Conservation (phyloP, 2,329 filamentous ascomycete species). For the Raffaelea deltoideospora region DNA sequence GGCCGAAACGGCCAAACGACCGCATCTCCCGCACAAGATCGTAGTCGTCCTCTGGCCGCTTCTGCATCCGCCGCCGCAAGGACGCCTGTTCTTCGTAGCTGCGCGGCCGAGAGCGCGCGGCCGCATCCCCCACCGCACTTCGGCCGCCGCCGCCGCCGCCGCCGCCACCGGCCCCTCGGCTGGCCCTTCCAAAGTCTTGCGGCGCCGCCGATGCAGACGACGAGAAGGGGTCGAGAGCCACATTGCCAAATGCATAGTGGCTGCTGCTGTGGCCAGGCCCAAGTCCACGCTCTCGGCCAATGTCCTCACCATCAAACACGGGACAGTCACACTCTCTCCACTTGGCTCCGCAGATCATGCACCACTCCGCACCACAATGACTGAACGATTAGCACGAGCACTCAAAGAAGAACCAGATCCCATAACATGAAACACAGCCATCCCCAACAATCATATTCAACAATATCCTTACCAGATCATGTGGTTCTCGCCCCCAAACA, state of each 20-base stretch:
- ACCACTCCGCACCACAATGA: constrained; percentile 71
- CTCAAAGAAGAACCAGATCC: constrained; percentile 8
- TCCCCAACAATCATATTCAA: not conserved
- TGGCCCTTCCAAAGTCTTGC: constrained; percentile 14
- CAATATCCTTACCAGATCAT: constrained; percentile 57
- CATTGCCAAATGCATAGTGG: constrained; percentile 24
- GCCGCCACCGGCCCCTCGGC: constrained; percentile 1
- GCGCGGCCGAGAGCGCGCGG: constrained; percentile 15
- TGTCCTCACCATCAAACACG: constrained; percentile 50
- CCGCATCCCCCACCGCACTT: too few species aligned
- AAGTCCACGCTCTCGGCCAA: too few species aligned
- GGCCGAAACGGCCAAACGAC: too few species aligned
- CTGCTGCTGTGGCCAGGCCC: constrained; percentile 37
- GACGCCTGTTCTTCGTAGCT: constrained; percentile 33
- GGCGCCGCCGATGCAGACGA: constrained; percentile 11
- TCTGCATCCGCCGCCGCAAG: constrained; percentile 21
- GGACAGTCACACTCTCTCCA: constrained; percentile 79
- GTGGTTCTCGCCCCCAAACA: constrained; percentile 74
- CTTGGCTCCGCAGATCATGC: constrained; percentile 66
- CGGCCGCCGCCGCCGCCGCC: too few species aligned
- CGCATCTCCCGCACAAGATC: too few species aligned
- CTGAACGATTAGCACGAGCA: constrained; percentile 15
- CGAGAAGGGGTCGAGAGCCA: constrained; percentile 18
- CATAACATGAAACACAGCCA: too few species aligned
- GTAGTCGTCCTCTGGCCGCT: too few species aligned